Evolutionary conservation across 306 rosid species (phyloP), one percentile per base, ranked within the genome.

Genomic region (Amphicarpaea edgeworthii): DNA sequence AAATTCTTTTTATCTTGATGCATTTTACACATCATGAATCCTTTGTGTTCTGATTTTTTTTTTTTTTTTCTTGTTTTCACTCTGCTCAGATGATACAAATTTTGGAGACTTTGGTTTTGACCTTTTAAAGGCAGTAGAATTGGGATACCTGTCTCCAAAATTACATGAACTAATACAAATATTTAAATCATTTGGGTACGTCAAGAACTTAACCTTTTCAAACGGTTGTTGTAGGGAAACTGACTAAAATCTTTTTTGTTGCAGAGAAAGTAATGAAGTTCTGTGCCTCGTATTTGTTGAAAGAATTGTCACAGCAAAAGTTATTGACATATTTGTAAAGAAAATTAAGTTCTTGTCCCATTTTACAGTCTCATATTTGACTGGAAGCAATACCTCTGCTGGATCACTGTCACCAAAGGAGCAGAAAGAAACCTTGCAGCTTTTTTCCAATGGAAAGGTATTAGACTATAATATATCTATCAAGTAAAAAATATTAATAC

Each of bases 301-400:
- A 75, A 90, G 93, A 73, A 88, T 88, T 8, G 28, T 90, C 72
- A 79, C 87, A n/a, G 96, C 93, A 26, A 88, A 83, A 82, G 96
- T 90, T 12, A 75, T 88, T 65, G 88, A 85, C 68, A 83, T 75
- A 79, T 61, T 90, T 45, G 86, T 90, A 78, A 88, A 81, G 82
- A 85, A 61, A 62, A 79, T 88, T 59, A 19, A 76, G 55, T 67
- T 43, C 70, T 75, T 90, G 71, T 85, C 90, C 40, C 91, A 86
- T 83, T 86, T 90, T 49, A 83, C 84, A 15, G 87, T 88, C 59
- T 90, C 91, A 20, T 84, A 86, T 86, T 60, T 88, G 73, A 88
- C 96, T 70, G 96, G 96, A 69, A 85, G 83, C 77, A 85, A 66
- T 23, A 53, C 84, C 15, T 83, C 93, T 24, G 73, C 55, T 54